Evolutionary conservation across 306 rosid species (phyloP), one percentile per base, ranked within the genome.

Genomic region (Vigna mungo): DNA sequence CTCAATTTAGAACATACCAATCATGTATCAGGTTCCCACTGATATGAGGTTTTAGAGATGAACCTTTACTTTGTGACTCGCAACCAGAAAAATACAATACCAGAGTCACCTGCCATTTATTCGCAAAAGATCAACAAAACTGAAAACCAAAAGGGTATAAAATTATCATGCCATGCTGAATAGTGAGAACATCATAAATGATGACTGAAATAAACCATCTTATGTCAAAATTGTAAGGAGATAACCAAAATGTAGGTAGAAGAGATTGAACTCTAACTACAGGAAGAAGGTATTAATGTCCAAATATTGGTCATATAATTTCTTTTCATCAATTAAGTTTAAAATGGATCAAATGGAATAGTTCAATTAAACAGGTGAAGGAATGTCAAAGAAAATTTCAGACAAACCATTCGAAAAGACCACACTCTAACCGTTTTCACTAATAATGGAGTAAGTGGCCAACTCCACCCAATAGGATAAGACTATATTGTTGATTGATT

Each of bases 11-110:
- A 36, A 81, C 75, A 64, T 96, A 92, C 99, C 98, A 96, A 84
- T 92, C 96, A 25, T 91, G 83, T 75, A 96, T 81, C 51, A 96
- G 83, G 79, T 89, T 83, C 62, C 91, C 96, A 6, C 90, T 82
- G 83, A 88, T 66, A 85, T 85, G 89, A 83, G 97, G 89, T 85
- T 89, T 96, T 55, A 89, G 84, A 14, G 98, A 96, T 58, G 99
- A 91, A 73, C 86, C 63, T 75, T 66, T 88, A 89, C 86, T 86
- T 27, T 67, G 84, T 61, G 97, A 92, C 78, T 85, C 91, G 84
- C 90, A 82, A 78, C 98, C 97, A 10, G 85, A 81, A 81, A 82
- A 80, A 75, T 82, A 88, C 55, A 96, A 93, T 53, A 75, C 74
- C 70, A 86, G 56, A 74, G 93, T 68, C 78, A 84, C 99, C 99